These are phyloP conservation scores for Hemerocallis citrina DNA, from an alignment of 106 monocot genomes.

Conservation along the genomic window DNA sequence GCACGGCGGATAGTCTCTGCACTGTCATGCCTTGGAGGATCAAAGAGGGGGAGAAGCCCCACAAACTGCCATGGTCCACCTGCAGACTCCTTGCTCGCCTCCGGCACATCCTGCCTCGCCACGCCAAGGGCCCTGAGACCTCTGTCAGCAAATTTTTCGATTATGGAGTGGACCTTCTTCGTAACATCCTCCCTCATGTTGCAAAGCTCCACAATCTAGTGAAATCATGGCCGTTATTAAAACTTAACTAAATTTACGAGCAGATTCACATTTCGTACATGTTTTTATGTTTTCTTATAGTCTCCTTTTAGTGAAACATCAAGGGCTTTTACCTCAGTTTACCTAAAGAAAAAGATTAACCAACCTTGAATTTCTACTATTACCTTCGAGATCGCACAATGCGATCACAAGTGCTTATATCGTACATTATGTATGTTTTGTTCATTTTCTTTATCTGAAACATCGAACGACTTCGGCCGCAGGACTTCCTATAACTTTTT, in stretches of 20 bases:
- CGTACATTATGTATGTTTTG: too few relatives aligned
- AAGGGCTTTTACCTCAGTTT: too few relatives aligned
- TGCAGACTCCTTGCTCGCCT: slow-evolving; percentile 29
- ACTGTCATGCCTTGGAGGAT: slow-evolving; percentile 67
- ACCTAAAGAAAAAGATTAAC: background rate
- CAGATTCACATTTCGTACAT: too few relatives aligned
- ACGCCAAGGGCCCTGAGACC: slow-evolving; percentile 56
- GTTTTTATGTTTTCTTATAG: too few relatives aligned
- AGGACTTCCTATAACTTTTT: too few relatives aligned
- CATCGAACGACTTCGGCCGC: too few relatives aligned
- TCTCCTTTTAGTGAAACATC: too few relatives aligned
- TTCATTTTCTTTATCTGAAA: too few relatives aligned
- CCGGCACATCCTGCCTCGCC: slow-evolving; percentile 44
- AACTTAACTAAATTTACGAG: too few relatives aligned
- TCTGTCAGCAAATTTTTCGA: slow-evolving; percentile 49
- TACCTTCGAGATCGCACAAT: too few relatives aligned
- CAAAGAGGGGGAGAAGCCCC: slow-evolving; percentile 59
- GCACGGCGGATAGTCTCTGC: slow-evolving; percentile 55
- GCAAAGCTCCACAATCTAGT: slow-evolving; percentile 58
- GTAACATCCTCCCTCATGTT: slow-evolving; percentile 20
- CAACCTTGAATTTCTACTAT: background rate
- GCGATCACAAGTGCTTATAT: too few relatives aligned
- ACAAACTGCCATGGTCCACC: slow-evolving; percentile 61
- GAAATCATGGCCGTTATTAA: too few relatives aligned
- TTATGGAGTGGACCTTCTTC: slow-evolving; percentile 36